Percentiles rank a stretch among this genome's conserved stretches.
Conservation (phyloP, 768 basidiomycete species). For the Lactarius tabidus region DNA sequence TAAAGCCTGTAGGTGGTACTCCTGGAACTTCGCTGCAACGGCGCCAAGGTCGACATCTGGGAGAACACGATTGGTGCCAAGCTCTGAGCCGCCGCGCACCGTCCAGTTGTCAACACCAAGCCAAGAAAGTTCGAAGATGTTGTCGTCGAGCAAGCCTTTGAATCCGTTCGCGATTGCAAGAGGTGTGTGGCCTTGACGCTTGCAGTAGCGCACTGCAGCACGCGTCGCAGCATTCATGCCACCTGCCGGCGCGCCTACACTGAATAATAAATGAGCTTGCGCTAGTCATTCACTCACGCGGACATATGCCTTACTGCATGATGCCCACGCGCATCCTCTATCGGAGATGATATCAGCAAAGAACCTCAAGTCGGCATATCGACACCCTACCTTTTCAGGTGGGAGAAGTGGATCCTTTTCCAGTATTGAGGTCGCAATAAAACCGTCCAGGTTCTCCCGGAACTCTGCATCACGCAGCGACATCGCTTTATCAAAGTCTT, state of each 20-base stretch:
- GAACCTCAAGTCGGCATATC: neutral
- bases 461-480: conserved; percentile 90
- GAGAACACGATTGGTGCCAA: conserved; percentile 90
- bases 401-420: conserved; percentile 37
- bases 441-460: conserved; percentile 80
- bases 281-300: conserved; percentile 4
- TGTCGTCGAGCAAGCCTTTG: conserved; percentile 88
- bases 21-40: conserved; percentile 88
- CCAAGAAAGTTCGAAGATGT: conserved; percentile 85
- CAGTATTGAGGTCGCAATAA: conserved; percentile 65
- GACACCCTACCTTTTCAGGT: conserved; percentile 31
- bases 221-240: conserved; percentile 99
- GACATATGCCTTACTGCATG: conserved; percentile 61
- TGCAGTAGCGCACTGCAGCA: conserved; percentile 88
- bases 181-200: conserved; percentile 89
- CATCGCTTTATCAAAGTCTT: conserved; percentile 86
- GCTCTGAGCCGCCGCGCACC: conserved; percentile 92
- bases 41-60: conserved; percentile 85
- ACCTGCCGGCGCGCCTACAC: conserved; percentile 95
- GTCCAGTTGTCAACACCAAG: conserved; percentile 97
- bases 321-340: conserved; percentile 78
- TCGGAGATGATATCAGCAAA: neutral
- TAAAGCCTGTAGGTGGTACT: conserved; percentile 71
- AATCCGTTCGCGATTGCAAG: conserved; percentile 95
- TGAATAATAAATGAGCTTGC: conserved; percentile 33